These are phyloP conservation scores for Globisporangium splendens DNA, from an alignment of 352 stramenopile species.

Conservation along the genomic window DNA sequence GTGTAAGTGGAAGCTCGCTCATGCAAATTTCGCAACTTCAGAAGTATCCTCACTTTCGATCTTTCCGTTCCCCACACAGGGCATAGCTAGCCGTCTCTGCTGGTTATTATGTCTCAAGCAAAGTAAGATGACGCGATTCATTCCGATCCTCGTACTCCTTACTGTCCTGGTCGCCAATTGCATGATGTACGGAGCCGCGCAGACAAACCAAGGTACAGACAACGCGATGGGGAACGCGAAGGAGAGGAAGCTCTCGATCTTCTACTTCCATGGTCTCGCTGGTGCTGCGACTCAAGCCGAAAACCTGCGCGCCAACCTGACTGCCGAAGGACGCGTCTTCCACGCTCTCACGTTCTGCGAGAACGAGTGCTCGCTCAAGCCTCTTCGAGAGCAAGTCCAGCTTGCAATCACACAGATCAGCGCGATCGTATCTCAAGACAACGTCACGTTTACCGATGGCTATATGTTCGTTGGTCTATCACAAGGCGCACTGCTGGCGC, in stretches of 20 bases:
- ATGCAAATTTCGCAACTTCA: too few species aligned
- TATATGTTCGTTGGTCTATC: constrained; percentile 36
- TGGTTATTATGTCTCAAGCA: too few species aligned
- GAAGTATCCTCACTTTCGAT: too few species aligned
- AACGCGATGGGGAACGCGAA: too few species aligned
- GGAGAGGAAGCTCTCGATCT: constrained; percentile 16
- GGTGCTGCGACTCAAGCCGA: background rate
- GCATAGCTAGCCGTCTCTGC: too few species aligned
- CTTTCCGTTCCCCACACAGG: too few species aligned
- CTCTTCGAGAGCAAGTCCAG: constrained; percentile 17
- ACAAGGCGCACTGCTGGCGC: constrained; percentile 20
- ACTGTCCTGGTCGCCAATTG: too few species aligned
- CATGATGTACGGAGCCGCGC: too few species aligned
- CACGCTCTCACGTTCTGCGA: constrained; percentile 24
- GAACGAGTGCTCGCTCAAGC: constrained; percentile 15
- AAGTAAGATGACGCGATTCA: too few species aligned
- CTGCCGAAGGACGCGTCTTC: constrained; percentile 15
- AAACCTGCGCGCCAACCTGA: constrained; percentile 19
- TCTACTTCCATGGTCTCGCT: constrained; percentile 31
- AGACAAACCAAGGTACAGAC: too few species aligned
- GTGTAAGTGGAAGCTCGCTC: too few species aligned
- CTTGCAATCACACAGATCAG: constrained; percentile 27
- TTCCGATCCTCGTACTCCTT: too few species aligned
- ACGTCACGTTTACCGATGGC: constrained; percentile 13
- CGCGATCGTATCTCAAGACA: constrained; percentile 8